Conservation (phyloP, 78 protist species). For the Mantamonas sphyraenae region DNA sequence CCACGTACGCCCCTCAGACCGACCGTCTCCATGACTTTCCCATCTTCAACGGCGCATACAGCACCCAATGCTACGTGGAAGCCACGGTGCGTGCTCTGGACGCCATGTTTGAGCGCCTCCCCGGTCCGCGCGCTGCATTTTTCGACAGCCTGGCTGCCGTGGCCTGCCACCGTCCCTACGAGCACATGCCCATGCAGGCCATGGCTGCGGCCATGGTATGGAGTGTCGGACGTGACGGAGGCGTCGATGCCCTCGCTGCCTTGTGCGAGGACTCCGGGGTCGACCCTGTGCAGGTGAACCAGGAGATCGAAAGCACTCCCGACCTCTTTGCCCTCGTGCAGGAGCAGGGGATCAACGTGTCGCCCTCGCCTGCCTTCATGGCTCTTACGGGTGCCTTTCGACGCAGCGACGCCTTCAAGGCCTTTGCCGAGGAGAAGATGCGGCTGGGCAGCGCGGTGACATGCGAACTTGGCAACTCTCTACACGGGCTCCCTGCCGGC, state of each 20-base stretch:
- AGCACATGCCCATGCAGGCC: conserved; percentile 24
- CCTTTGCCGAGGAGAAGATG: conserved; percentile 3
- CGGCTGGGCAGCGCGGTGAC: neutral
- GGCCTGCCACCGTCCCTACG: conserved; percentile 23
- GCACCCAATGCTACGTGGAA: conserved; percentile 4
- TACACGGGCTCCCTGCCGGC: conserved; percentile 26
- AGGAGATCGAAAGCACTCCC: neutral
- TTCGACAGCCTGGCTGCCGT: neutral
- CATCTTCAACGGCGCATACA: conserved; percentile 19
- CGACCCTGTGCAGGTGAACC: neutral
- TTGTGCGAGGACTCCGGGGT: conserved; percentile 8
- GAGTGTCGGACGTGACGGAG: neutral
- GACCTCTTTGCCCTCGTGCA: neutral
- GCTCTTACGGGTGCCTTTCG: conserved; percentile 4
- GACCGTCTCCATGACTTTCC: conserved; percentile 10
- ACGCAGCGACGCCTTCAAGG: neutral
- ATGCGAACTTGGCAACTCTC: conserved; percentile 10
- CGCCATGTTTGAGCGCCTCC: neutral
- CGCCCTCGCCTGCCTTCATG: neutral
- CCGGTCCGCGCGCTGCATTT: neutral
- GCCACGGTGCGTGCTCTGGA: neutral
- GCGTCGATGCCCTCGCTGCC: neutral
- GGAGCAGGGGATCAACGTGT: neutral
- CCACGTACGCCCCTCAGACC: neutral
- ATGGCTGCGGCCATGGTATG: neutral